These are phyloP conservation scores for Backusella australiensis DNA, from an alignment of 192 early-diverging fungal species.

Conservation along the genomic window DNA sequence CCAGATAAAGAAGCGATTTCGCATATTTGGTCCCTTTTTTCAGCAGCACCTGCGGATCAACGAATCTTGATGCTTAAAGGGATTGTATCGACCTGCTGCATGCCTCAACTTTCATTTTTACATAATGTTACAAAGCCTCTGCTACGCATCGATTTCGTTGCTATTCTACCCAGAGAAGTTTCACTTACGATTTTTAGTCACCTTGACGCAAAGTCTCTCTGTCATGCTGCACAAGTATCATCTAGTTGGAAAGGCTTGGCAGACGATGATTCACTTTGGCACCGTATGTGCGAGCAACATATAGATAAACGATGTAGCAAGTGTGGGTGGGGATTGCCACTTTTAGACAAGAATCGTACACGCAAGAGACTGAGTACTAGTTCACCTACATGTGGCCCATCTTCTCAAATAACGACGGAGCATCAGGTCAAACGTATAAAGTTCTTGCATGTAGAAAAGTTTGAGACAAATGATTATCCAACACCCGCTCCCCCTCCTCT, in stretches of 20 bases:
- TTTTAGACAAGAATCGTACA: slow-evolving; percentile 47
- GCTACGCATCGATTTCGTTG: slow-evolving; percentile 83
- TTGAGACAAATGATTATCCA: not conserved
- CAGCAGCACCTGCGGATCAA: slow-evolving; percentile 57
- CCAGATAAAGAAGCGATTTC: slow-evolving; percentile 58
- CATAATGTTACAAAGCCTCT: slow-evolving; percentile 64
- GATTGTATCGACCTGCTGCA: slow-evolving; percentile 75
- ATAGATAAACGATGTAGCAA: slow-evolving; percentile 93
- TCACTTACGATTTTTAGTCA: slow-evolving; percentile 81
- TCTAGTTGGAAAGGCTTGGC: slow-evolving; percentile 79
- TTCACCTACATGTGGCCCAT: not conserved
- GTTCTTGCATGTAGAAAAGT: not conserved
- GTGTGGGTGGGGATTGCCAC: slow-evolving; percentile 95
- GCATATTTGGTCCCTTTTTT: slow-evolving; percentile 67
- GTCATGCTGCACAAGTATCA: slow-evolving; percentile 87
- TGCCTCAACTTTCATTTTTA: slow-evolving; percentile 84
- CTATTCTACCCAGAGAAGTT: slow-evolving; percentile 75
- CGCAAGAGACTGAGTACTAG: slow-evolving; percentile 20
- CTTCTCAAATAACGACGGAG: not conserved
- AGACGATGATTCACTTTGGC: slow-evolving; percentile 94
- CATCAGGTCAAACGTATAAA: not conserved
- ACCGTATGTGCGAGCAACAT: slow-evolving; percentile 96
- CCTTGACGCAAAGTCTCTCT: slow-evolving; percentile 89
- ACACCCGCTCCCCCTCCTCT: not conserved
- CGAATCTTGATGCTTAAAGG: slow-evolving; percentile 73